phyloP scores from a whole-genome alignment of 495 filamentous ascomycete genomes.

The Penicillium egyptiacum region DNA sequence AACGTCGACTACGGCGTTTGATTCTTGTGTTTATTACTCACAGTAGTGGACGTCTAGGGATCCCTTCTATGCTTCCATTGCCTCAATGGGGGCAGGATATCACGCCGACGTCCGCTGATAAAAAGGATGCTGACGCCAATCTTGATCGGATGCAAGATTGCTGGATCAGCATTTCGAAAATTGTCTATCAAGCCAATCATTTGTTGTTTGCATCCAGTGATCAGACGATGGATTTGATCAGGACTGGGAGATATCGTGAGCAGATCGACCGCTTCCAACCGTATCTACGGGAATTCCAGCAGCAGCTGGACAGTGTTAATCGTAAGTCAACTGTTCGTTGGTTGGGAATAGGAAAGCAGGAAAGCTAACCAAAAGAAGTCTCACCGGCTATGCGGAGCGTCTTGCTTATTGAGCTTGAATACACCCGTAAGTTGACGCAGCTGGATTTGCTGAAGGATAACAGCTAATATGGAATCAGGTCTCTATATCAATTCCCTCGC shows the following conservation, averaged over 20 bases:
- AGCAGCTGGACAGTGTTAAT: constrained; percentile 67
- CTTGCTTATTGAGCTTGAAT: constrained; percentile 86
- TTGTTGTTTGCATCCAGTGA: constrained; percentile 78
- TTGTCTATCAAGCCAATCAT: constrained; percentile 87
- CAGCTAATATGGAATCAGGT: constrained; percentile 21
- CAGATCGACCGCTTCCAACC: constrained; percentile 80
- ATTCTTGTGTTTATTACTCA: constrained; percentile 89
- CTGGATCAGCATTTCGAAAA: constrained; percentile 86
- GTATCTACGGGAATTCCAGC: constrained; percentile 70
- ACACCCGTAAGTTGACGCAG: constrained; percentile 58
- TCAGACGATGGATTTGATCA: constrained; percentile 82
- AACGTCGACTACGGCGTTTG: constrained; percentile 77
- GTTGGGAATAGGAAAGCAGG: constrained; percentile 2
- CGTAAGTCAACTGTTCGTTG: constrained; percentile 28
- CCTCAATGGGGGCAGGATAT: constrained; percentile 55
- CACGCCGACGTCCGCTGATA: constrained; percentile 30
- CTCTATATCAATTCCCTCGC: constrained; percentile 91
- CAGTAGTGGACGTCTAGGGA: constrained; percentile 85
- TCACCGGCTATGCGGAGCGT: constrained; percentile 78
- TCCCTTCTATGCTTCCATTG: constrained; percentile 87
- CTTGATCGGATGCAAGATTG: constrained; percentile 72
- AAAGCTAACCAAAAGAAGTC: constrained; percentile 47
- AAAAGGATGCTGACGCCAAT: constrained; percentile 31
- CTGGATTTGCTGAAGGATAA: constrained; percentile 14
- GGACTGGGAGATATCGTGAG: constrained; percentile 75